phyloP scores from a whole-genome alignment of 2,329 filamentous ascomycete genomes.

The Penicillium sp. region DNA sequence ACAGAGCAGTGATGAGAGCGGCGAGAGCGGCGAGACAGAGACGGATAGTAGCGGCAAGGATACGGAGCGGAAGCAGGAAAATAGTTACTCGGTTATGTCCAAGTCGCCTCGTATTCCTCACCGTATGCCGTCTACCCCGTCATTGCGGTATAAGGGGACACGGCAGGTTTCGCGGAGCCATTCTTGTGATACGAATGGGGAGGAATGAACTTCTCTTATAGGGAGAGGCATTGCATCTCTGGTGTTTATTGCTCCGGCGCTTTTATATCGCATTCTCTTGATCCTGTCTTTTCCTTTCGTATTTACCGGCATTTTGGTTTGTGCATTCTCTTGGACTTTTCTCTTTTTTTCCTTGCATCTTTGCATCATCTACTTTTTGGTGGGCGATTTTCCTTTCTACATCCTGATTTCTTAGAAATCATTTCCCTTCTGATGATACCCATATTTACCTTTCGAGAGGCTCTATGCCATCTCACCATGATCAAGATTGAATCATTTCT shows the following conservation, averaged over 20 bases:
- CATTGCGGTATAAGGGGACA: slow-evolving; percentile 25
- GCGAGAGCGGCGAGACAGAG: slow-evolving; percentile 36
- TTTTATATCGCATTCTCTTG: background rate
- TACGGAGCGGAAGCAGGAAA: slow-evolving; percentile 30
- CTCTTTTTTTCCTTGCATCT: slow-evolving; percentile 10
- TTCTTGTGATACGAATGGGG: slow-evolving; percentile 34
- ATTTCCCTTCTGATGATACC: slow-evolving; percentile 31
- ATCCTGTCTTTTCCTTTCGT: background rate
- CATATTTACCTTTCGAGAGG: slow-evolving; percentile 21
- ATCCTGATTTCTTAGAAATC: slow-evolving; percentile 8
- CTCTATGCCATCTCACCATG: slow-evolving; percentile 8
- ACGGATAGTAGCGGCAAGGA: slow-evolving; percentile 42
- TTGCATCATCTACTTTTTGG: slow-evolving; percentile 5
- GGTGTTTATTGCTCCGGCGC: background rate
- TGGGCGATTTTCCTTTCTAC: slow-evolving; percentile 4
- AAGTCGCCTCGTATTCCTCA: slow-evolving; percentile 29
- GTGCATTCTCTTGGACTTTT: slow-evolving; percentile 5
- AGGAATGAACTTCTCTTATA: slow-evolving; percentile 12
- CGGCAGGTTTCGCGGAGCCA: slow-evolving; percentile 29
- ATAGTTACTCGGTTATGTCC: slow-evolving; percentile 21
- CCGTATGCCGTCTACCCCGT: slow-evolving; percentile 39
- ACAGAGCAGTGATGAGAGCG: slow-evolving; percentile 30
- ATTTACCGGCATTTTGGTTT: slow-evolving; percentile 2
- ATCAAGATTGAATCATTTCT: slow-evolving; percentile 6
- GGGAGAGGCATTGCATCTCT: background rate